phyloP scores from a whole-genome alignment of 2,329 filamentous ascomycete species.

The Sarocladium kiliense region DNA sequence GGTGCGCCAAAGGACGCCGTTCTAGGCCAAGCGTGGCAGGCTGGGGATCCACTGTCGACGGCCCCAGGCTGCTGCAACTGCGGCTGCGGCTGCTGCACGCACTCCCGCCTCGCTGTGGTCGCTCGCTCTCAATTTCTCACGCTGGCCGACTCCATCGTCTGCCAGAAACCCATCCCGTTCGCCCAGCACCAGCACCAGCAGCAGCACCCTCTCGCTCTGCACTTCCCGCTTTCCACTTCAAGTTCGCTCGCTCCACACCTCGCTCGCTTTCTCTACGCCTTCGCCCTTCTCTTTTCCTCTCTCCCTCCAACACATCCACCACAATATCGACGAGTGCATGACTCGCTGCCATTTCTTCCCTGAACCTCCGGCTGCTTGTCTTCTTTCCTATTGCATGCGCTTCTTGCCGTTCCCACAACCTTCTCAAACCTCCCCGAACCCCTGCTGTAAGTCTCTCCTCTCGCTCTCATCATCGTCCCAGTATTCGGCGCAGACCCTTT shows the following conservation, averaged over 20 bases:
- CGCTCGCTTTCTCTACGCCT: conserved; percentile 1
- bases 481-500: not conserved
- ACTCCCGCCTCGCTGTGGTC: not conserved
- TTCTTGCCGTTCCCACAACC: conserved; percentile 5
- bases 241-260: conserved; percentile 9
- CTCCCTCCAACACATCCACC: not conserved
- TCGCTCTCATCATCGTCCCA: not conserved
- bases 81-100: not conserved
- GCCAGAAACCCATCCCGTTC: not conserved
- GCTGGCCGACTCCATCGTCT: conserved; percentile 2
- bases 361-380: not conserved
- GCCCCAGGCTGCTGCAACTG: not conserved
- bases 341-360: conserved; percentile 1
- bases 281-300: conserved; percentile 6
- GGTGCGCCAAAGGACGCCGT: not conserved
- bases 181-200: not conserved
- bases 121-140: not conserved
- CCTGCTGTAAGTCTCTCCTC: conserved; percentile 7
- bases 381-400: conserved; percentile 7
- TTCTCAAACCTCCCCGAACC: not conserved
- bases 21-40: conserved; percentile 3
- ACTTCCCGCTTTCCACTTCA: conserved; percentile 5
- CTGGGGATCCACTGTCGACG: conserved; percentile 1
- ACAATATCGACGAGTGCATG: conserved; percentile 2
- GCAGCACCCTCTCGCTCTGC: not conserved